A percentile compares a stretch with the other conserved stretches of the same genome.
phyloP scores from a whole-genome alignment of 768 basidiomycete genomes.

The Phaeotremella fagi region DNA sequence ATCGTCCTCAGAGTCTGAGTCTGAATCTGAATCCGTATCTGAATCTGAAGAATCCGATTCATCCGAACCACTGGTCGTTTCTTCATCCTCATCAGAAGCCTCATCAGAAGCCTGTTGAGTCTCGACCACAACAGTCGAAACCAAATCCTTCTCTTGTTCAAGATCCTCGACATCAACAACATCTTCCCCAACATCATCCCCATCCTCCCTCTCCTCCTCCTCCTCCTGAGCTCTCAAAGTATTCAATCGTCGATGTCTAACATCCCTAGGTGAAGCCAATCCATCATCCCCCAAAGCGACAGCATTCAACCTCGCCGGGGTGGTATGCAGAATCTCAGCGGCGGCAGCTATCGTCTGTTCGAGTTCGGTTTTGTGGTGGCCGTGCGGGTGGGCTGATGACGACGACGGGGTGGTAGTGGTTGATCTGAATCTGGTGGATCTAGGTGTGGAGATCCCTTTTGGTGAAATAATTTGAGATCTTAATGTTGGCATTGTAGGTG shows the following conservation, averaged over 20 bases:
- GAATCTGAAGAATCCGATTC: too few relatives aligned
- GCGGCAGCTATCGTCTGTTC: constrained; percentile 30
- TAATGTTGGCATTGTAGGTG: background rate
- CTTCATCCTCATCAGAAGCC: background rate
- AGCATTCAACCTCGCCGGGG: background rate
- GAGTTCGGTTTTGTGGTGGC: constrained; percentile 29
- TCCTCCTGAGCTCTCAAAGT: background rate
- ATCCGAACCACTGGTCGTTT: too few relatives aligned
- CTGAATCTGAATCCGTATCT: constrained; percentile 13
- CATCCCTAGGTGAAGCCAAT: constrained; percentile 5
- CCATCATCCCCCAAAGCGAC: background rate
- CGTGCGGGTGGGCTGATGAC: constrained; percentile 6
- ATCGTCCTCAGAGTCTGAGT: constrained; percentile 25
- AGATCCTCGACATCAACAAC: background rate
- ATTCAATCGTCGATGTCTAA: constrained; percentile 8
- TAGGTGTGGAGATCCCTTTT: background rate
- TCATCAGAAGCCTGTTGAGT: background rate
- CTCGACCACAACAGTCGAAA: too few relatives aligned
- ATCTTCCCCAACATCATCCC: background rate
- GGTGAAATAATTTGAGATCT: too few relatives aligned
- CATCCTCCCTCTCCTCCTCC: background rate
- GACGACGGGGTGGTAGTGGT: constrained; percentile 6
- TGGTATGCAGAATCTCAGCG: constrained; percentile 8
- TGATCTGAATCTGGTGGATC: background rate
- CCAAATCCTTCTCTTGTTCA: background rate